A percentile compares a stretch with the other conserved stretches of the same genome.
These are phyloP conservation scores for Akanthomyces muscarius DNA, from an alignment of 2,329 filamentous ascomycete species.

Conservation along the genomic window DNA sequence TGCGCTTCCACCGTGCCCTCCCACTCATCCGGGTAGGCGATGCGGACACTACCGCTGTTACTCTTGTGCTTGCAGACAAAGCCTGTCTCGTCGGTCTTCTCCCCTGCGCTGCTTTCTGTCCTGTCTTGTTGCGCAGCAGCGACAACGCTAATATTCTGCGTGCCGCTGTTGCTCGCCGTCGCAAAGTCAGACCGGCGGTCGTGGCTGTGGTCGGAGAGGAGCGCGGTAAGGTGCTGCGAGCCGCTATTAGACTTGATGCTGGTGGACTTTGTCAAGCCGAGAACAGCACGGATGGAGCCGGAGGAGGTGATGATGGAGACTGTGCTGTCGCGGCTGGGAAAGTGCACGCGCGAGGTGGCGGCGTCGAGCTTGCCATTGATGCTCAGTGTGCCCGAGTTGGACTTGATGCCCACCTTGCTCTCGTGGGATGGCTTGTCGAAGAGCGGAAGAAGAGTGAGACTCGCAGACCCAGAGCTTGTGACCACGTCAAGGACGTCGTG, in stretches of 20 bases:
- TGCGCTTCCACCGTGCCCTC: conserved; percentile 4
- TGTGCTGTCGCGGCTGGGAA: not conserved
- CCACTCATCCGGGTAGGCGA: not conserved
- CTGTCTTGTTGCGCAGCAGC: not conserved
- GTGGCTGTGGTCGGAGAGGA: not conserved
- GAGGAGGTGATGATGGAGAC: not conserved
- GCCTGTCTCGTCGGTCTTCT: not conserved
- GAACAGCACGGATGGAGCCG: not conserved
- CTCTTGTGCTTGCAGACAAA: conserved; percentile 4
- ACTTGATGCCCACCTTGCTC: not conserved
- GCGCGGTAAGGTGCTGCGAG: not conserved
- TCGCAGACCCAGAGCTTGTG: not conserved
- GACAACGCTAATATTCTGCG: not conserved
- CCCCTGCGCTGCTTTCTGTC: not conserved
- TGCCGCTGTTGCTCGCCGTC: not conserved
- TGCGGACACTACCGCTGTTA: not conserved
- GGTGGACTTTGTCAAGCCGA: not conserved
- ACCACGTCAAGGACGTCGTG: not conserved
- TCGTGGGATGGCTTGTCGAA: not conserved
- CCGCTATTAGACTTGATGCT: not conserved
- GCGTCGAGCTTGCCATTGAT: not conserved
- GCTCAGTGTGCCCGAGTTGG: not conserved
- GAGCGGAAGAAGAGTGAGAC: not conserved
- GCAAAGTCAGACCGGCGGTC: not conserved
- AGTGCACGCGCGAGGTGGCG: not conserved